Conservation (phyloP, 495 filamentous ascomycete genomes). For the Trichocladium uniseriatum region DNA sequence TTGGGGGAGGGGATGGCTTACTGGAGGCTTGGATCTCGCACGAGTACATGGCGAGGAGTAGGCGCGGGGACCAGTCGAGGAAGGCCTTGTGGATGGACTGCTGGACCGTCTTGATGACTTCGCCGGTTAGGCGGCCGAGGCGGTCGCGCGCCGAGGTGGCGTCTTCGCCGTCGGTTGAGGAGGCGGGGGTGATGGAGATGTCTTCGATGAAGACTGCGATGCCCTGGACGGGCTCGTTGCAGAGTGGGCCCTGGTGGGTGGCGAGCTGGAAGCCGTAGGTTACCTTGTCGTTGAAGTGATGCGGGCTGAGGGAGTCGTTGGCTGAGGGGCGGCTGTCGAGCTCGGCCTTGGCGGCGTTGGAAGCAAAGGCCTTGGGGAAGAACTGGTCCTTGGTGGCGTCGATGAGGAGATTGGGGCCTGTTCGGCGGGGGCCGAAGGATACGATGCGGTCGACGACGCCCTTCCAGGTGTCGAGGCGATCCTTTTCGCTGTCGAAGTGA, state of each 20-base stretch:
- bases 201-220: constrained; percentile 87
- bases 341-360: not conserved
- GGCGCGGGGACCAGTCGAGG: constrained; percentile 87
- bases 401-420: constrained; percentile 83
- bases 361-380: constrained; percentile 60
- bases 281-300: constrained; percentile 82
- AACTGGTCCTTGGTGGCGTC: constrained; percentile 66
- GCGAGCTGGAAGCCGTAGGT: constrained; percentile 88
- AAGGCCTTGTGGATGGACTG: constrained; percentile 81
- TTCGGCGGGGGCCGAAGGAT: constrained; percentile 78
- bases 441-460: constrained; percentile 70
- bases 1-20: constrained; percentile 35
- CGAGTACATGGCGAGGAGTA: constrained; percentile 96
- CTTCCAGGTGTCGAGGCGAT: constrained; percentile 62
- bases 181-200: constrained; percentile 43
- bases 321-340: constrained; percentile 22
- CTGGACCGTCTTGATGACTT: constrained; percentile 79
- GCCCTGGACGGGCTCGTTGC: constrained; percentile 88
- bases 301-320: constrained; percentile 50
- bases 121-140: constrained; percentile 77
- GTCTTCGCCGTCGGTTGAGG: constrained; percentile 39
- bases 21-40: constrained; percentile 94
- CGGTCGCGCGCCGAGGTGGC: constrained; percentile 51
- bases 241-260: constrained; percentile 82
- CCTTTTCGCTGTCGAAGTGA: constrained; percentile 53